phyloP scores from a whole-genome alignment of 139 green algal species.

The Chlorella sp. region DNA sequence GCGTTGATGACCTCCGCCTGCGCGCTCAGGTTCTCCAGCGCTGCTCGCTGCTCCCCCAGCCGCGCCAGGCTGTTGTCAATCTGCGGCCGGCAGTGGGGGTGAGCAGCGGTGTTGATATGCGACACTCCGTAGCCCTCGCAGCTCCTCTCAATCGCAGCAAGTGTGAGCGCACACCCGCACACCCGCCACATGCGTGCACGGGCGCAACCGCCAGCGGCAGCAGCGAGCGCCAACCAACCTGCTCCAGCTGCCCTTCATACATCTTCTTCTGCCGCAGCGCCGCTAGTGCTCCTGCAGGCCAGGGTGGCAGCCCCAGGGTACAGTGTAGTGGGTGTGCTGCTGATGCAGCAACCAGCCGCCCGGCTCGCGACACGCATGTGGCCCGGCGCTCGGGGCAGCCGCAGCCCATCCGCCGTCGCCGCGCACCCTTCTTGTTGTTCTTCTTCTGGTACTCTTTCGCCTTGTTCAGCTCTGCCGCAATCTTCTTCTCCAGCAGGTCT shows the following conservation, averaged over 20 bases:
- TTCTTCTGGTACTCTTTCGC: conserved; percentile 81
- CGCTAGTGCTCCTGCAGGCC: conserved; percentile 72
- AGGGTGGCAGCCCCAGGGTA: not conserved
- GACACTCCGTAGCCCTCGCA: not conserved
- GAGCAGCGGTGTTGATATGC: too few species aligned
- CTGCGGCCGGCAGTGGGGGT: too few species aligned
- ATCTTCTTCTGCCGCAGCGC: conserved; percentile 97
- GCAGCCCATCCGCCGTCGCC: not conserved
- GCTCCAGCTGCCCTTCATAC: conserved; percentile 87
- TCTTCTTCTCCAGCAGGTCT: conserved; percentile 87
- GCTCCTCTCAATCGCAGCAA: not conserved
- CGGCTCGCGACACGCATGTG: too few species aligned
- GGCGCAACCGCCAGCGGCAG: not conserved
- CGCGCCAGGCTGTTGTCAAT: too few species aligned
- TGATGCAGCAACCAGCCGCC: not conserved
- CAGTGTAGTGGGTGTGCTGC: not conserved
- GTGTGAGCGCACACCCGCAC: not conserved
- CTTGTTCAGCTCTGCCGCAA: conserved; percentile 84
- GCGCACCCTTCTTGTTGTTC: conserved; percentile 88
- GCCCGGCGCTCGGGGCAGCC: too few species aligned
- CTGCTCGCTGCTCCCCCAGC: too few species aligned
- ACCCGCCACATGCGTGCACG: not conserved
- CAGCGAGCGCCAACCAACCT: conserved; percentile 46
- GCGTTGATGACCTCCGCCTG: too few species aligned
- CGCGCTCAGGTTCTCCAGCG: too few species aligned